These are phyloP conservation scores for Blastomyces emzantsi DNA, from an alignment of 2,329 filamentous ascomycete species.

Conservation along the genomic window DNA sequence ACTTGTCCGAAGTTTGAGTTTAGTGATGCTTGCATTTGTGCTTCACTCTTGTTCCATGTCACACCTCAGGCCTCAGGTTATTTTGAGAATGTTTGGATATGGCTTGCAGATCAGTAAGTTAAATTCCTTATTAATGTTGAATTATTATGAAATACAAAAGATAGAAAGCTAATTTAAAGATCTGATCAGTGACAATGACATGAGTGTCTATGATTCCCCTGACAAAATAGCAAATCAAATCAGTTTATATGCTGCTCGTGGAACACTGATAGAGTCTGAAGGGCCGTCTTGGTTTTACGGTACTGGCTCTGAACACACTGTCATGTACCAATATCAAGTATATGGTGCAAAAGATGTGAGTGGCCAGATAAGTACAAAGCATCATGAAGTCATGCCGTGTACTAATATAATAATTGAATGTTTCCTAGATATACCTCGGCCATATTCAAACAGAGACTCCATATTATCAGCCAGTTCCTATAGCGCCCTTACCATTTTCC, in stretches of 20 bases:
- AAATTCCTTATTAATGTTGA: not conserved
- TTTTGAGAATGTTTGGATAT: conserved; percentile 24
- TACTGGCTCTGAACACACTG: conserved; percentile 56
- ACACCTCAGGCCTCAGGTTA: conserved; percentile 42
- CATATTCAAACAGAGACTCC: conserved; percentile 62
- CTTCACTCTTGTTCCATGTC: conserved; percentile 52
- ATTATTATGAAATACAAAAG: not conserved
- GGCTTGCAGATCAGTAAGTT: conserved; percentile 16
- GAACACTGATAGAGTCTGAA: conserved; percentile 12
- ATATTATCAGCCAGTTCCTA: conserved; percentile 60
- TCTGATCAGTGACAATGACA: conserved; percentile 4
- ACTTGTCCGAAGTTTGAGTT: conserved; percentile 24
- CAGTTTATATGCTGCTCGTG: conserved; percentile 9
- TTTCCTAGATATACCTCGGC: conserved; percentile 36
- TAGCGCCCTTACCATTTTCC: conserved; percentile 49
- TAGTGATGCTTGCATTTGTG: conserved; percentile 23
- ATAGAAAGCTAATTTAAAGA: not conserved
- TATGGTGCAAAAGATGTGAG: conserved; percentile 45
- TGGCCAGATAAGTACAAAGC: not conserved
- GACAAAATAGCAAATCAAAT: conserved; percentile 11
- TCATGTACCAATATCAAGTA: conserved; percentile 63
- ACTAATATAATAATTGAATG: conserved; percentile 19
- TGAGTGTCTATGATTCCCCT: conserved; percentile 3
- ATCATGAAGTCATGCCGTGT: conserved; percentile 35
- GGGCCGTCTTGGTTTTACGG: conserved; percentile 52